A percentile compares a stretch with the other conserved stretches of the same genome.
These are phyloP conservation scores for Monilinia polystroma DNA, from an alignment of 2,329 filamentous ascomycete genomes.

Conservation along the genomic window DNA sequence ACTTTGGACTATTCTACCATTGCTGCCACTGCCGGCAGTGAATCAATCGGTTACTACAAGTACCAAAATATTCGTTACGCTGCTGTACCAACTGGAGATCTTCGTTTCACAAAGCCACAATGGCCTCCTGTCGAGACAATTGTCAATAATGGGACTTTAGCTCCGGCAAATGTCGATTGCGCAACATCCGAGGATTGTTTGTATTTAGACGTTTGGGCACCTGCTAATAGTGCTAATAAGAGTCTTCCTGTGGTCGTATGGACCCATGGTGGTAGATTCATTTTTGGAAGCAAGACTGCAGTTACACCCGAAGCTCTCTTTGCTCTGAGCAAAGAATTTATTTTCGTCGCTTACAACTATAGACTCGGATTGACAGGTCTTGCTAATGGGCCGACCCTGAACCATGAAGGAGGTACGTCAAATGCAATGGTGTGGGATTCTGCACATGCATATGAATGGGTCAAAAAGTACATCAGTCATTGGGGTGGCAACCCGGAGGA, in stretches of 20 bases:
- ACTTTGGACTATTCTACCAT: constrained; percentile 27
- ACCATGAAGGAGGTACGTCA: constrained; percentile 38
- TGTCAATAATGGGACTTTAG: constrained; percentile 41
- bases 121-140: constrained; percentile 41
- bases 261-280: constrained; percentile 39
- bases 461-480: constrained; percentile 46
- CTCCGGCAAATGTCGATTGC: constrained; percentile 41
- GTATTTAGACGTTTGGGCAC: constrained; percentile 36
- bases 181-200: constrained; percentile 38
- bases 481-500: constrained; percentile 48
- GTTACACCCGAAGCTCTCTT: constrained; percentile 41
- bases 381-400: constrained; percentile 35
- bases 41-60: constrained; percentile 24
- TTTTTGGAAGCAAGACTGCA: constrained; percentile 35
- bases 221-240: constrained; percentile 34
- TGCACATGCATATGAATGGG: constrained; percentile 50
- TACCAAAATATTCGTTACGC: constrained; percentile 43
- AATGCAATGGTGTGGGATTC: constrained; percentile 42
- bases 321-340: constrained; percentile 38
- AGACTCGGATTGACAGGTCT: constrained; percentile 39
- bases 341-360: constrained; percentile 42
- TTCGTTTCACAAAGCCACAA: constrained; percentile 41
- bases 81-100: constrained; percentile 39
- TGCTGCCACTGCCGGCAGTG: constrained; percentile 24
- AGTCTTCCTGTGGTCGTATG: constrained; percentile 40